Evolutionary conservation across 306 rosid genomes (phyloP).

Genomic region (Acacia melanoxylon): DNA sequence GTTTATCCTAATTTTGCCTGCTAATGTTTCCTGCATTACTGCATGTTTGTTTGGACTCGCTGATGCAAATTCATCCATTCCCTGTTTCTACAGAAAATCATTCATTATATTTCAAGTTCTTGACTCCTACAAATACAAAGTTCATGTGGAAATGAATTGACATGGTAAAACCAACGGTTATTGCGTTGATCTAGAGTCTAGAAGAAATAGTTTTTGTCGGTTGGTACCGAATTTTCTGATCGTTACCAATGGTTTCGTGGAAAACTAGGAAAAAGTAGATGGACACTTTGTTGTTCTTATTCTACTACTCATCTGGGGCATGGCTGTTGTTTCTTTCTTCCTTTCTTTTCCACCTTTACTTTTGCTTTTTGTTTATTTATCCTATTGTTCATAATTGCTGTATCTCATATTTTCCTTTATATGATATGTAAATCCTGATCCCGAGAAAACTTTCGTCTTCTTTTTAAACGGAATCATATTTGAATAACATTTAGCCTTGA

Average conservation of each 20-base stretch:
- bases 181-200: background rate
- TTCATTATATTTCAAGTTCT: background rate
- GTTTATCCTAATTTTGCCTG: background rate
- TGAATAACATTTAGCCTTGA: background rate
- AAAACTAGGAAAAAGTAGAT: conserved; percentile 32
- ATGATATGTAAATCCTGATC: conserved; percentile 8
- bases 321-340: conserved; percentile 5
- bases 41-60: background rate
- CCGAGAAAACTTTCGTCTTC: conserved; percentile 19
- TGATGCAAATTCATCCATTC: background rate
- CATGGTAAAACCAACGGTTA: background rate
- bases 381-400: conserved; percentile 21
- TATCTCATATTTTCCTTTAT: conserved; percentile 33
- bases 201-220: conserved; percentile 21
- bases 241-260: conserved; percentile 33
- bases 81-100: background rate
- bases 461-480: background rate
- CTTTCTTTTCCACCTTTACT: conserved; percentile 22
- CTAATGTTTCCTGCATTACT: background rate
- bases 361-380: conserved; percentile 38
- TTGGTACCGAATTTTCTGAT: conserved; percentile 7
- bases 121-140: background rate
- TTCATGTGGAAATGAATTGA: background rate
- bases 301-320: background rate
- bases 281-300: conserved; percentile 33